phyloP scores from a whole-genome alignment of 495 filamentous ascomycete genomes.

The Trypethelium eluteriae region DNA sequence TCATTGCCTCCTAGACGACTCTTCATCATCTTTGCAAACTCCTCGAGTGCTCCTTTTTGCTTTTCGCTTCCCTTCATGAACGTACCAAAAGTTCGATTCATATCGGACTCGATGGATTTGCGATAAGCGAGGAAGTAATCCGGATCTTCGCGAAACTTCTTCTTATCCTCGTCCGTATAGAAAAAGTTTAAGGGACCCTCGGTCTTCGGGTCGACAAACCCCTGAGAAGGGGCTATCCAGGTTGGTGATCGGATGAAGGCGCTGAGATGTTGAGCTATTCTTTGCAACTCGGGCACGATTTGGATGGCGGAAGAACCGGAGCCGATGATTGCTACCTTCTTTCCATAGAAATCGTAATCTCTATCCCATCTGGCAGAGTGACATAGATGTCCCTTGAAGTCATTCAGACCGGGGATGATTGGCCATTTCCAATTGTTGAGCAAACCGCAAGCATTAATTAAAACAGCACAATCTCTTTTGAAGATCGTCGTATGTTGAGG shows the following conservation, averaged over 20 bases:
- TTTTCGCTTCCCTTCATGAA: constrained; percentile 24
- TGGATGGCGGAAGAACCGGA: constrained; percentile 33
- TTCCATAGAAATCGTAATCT: constrained; percentile 24
- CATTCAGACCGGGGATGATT: constrained; percentile 29
- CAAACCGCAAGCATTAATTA: constrained; percentile 32
- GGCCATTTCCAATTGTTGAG: constrained; percentile 37
- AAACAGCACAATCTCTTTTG: constrained; percentile 29
- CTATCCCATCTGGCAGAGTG: constrained; percentile 34
- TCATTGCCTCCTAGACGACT: constrained; percentile 14
- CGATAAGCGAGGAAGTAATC: constrained; percentile 32
- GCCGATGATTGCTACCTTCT: constrained; percentile 23
- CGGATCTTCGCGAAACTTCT: constrained; percentile 31
- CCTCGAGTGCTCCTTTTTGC: constrained; percentile 12
- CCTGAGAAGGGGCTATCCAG: constrained; percentile 26
- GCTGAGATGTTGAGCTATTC: constrained; percentile 22
- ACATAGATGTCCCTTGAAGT: constrained; percentile 30
- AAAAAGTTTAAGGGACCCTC: constrained; percentile 22
- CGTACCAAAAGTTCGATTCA: constrained; percentile 35
- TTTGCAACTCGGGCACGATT: constrained; percentile 28
- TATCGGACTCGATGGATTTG: constrained; percentile 29
- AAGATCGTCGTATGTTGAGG: constrained; percentile 22
- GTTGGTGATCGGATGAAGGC: constrained; percentile 35
- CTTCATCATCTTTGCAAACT: constrained; percentile 16
- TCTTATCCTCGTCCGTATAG: constrained; percentile 34
- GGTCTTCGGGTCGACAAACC: constrained; percentile 13